Percentiles rank a stretch among this genome's conserved stretches.
Evolutionary conservation across 139 green algal species (phyloP).

Genomic region (Chlorella sp.): DNA sequence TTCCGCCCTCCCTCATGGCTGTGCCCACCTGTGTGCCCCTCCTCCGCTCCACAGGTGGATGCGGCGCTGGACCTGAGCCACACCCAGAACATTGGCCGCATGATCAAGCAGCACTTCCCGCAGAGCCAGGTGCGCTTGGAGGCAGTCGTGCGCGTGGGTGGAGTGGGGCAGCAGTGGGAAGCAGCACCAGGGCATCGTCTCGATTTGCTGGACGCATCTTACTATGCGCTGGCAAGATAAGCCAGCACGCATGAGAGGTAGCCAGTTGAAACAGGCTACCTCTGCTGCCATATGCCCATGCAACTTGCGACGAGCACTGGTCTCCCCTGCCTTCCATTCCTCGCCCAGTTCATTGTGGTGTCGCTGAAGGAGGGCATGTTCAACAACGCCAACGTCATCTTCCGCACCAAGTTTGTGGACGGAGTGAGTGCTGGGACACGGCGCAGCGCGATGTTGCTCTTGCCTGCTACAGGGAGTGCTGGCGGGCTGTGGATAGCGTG

Average conservation of each 20-base stretch:
- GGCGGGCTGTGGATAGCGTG: no score
- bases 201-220: no score
- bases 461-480: no score
- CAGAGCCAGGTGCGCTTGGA: constrained; percentile 58
- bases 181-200: no score
- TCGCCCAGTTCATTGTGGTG: constrained; percentile 75
- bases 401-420: constrained; percentile 98
- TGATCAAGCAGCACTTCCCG: constrained; percentile 99
- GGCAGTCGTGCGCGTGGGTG: no score
- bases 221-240: no score
- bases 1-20: neutral
- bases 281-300: no score
- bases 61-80: constrained; percentile 97
- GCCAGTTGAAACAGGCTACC: no score
- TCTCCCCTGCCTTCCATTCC: neutral
- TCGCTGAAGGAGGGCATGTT: constrained; percentile 99
- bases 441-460: no score
- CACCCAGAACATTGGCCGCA: constrained; percentile 98
- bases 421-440: no score
- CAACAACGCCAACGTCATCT: constrained; percentile 99
- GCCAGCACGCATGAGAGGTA: no score
- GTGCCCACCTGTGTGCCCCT: neutral
- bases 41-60: constrained; percentile 75
- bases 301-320: no score
- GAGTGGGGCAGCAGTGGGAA: neutral